These are phyloP conservation scores for Fusarium sp. DNA, from an alignment of 2,329 filamentous ascomycete genomes.

Conservation along the genomic window DNA sequence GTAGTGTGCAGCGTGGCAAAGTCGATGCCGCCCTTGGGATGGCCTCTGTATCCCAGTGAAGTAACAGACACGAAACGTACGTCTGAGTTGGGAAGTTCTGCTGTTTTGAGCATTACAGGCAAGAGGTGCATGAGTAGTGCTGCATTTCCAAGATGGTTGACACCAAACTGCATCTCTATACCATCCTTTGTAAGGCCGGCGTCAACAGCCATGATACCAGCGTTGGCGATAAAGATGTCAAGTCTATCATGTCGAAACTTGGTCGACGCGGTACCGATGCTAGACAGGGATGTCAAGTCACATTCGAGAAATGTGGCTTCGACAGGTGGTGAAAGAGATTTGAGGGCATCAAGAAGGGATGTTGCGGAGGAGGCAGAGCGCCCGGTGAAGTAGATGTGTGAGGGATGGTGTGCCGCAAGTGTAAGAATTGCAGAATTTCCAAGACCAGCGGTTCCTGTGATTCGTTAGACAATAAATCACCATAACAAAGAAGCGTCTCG, in stretches of 20 bases:
- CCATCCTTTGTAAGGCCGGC: conserved; percentile 48
- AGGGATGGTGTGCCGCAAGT: conserved; percentile 56
- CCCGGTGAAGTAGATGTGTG: conserved; percentile 66
- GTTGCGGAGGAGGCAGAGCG: conserved; percentile 58
- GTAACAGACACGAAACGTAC: conserved; percentile 44
- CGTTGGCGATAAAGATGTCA: conserved; percentile 54
- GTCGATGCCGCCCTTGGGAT: conserved; percentile 44
- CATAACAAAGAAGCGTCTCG: background rate
- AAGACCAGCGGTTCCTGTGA: conserved; percentile 51
- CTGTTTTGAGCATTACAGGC: conserved; percentile 39
- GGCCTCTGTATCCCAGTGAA: conserved; percentile 42
- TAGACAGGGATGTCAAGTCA: conserved; percentile 63
- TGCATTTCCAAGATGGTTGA: conserved; percentile 50
- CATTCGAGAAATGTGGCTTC: conserved; percentile 53
- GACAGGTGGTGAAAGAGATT: conserved; percentile 22
- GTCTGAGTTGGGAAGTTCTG: conserved; percentile 19
- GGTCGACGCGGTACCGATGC: conserved; percentile 57
- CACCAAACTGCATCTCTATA: conserved; percentile 51
- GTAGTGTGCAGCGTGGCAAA: conserved; percentile 45
- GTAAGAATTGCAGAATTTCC: conserved; percentile 45
- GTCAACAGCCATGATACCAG: conserved; percentile 51
- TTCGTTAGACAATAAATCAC: conserved; percentile 2
- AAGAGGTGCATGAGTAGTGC: conserved; percentile 51
- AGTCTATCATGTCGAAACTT: conserved; percentile 56
- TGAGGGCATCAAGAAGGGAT: conserved; percentile 55